Percentiles rank a stretch among this genome's conserved stretches.
phyloP scores from a whole-genome alignment of 305 asterid genomes.

The Fraxinus ornus region DNA sequence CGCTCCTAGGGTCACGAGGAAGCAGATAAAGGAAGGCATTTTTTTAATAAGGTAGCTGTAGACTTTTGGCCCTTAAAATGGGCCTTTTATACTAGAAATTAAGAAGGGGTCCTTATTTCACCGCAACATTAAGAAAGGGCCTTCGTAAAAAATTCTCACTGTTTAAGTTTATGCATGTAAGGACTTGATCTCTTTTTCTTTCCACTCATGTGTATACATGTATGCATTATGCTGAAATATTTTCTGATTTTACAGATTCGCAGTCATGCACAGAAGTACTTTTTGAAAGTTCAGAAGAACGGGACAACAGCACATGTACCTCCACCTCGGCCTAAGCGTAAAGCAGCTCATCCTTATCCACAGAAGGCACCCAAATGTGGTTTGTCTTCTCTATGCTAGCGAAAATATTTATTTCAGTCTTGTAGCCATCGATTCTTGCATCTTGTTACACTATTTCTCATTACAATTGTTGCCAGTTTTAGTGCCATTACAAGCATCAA shows the following conservation, averaged over 20 bases:
- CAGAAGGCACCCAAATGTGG: constrained; percentile 94
- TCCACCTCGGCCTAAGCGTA: constrained; percentile 99
- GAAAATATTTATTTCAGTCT: constrained; percentile 3
- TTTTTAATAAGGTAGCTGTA: neutral
- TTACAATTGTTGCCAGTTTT: constrained; percentile 38
- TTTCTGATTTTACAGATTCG: constrained; percentile 61
- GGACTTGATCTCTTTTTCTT: neutral
- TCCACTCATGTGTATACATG: neutral
- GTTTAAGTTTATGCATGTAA: neutral
- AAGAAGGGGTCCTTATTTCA: neutral
- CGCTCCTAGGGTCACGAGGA: neutral
- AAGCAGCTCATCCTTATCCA: constrained; percentile 96
- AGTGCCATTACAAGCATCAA: constrained; percentile 66
- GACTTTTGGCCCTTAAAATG: neutral
- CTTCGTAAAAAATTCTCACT: neutral
- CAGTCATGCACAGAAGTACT: constrained; percentile 96
- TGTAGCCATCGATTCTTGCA: constrained; percentile 1
- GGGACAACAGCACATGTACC: constrained; percentile 91
- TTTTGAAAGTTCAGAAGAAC: constrained; percentile 90
- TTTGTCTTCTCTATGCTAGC: constrained; percentile 28
- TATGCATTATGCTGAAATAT: neutral
- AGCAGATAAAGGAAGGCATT: neutral
- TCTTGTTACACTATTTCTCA: constrained; percentile 26
- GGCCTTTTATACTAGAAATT: neutral
- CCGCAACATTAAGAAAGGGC: neutral